phyloP scores from a whole-genome alignment of 169 alveolate species.

The Eimeria necatrix region DNA sequence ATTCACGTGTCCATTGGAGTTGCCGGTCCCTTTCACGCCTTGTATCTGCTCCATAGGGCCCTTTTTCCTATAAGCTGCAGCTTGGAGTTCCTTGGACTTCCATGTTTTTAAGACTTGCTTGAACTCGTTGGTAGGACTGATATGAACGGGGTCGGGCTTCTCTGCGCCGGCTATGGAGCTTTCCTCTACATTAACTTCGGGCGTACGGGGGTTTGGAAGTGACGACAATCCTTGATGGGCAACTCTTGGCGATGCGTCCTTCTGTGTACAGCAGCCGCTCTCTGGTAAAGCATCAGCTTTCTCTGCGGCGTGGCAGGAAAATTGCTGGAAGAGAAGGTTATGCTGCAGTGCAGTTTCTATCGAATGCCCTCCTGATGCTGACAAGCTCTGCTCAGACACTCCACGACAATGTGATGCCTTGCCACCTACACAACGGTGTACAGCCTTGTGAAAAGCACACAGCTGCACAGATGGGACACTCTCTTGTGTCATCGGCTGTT shows the following conservation, averaged over 20 bases:
- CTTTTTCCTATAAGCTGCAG: background rate
- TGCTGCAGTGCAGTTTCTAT: slow-evolving; percentile 74
- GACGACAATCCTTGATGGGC: background rate
- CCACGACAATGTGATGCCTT: too few species aligned
- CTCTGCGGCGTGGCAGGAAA: slow-evolving; percentile 12
- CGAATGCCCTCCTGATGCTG: background rate
- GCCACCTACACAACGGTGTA: too few species aligned
- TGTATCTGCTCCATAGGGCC: too few species aligned
- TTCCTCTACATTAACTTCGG: background rate
- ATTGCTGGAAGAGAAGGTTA: slow-evolving; percentile 10
- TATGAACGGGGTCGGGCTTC: background rate
- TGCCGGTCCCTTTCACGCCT: too few species aligned
- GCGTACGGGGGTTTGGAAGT: too few species aligned
- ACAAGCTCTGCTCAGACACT: background rate
- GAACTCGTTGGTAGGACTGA: background rate
- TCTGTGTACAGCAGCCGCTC: background rate
- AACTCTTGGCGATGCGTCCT: background rate
- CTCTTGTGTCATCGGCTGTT: too few species aligned
- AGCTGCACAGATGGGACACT: too few species aligned
- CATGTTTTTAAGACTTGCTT: slow-evolving; percentile 4
- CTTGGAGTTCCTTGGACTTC: slow-evolving; percentile 36
- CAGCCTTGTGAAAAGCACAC: too few species aligned
- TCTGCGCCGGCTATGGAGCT: background rate
- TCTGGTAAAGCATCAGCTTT: background rate
- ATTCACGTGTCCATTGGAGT: too few species aligned